Conservation (phyloP, 768 basidiomycete genomes). For the Lactarius hatsudake region DNA sequence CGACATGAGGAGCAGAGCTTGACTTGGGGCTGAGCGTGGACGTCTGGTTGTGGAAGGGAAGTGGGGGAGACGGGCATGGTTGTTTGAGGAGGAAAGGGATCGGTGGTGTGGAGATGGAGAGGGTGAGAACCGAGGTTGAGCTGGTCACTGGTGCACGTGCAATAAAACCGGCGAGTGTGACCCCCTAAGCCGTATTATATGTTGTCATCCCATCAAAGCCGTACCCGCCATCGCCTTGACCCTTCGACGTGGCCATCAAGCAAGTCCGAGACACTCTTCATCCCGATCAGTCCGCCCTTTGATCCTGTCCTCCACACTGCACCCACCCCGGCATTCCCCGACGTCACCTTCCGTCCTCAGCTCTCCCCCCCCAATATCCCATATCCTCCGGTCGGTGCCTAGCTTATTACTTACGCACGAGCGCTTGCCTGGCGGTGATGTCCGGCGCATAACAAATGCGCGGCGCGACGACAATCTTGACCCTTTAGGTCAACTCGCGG, state of each 20-base stretch:
- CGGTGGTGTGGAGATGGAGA: constrained; percentile 5
- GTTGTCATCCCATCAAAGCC: background rate
- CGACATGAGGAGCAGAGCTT: constrained; percentile 26
- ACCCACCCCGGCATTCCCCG: background rate
- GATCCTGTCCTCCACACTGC: background rate
- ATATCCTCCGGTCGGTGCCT: too few relatives aligned
- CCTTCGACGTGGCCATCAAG: background rate
- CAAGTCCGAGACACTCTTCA: background rate
- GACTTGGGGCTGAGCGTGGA: constrained; percentile 19
- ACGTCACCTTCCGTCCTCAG: background rate
- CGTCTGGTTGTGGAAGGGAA: constrained; percentile 19
- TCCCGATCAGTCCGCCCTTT: background rate
- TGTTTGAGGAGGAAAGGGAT: background rate
- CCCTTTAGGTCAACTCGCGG: background rate
- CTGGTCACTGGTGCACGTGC: constrained; percentile 20
- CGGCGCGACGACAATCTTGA: background rate
- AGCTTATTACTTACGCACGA: too few relatives aligned
- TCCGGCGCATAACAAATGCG: background rate
- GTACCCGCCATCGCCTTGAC: background rate
- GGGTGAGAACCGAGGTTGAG: constrained; percentile 5
- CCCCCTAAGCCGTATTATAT: background rate
- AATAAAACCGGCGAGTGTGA: background rate
- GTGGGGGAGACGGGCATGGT: constrained; percentile 20
- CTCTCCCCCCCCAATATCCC: too few relatives aligned
- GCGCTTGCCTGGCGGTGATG: background rate